Evolutionary conservation across 164 flowering plant genomes (phyloP), one percentile per base, ranked within the genome.

Genomic region (Pachysandra terminalis): DNA sequence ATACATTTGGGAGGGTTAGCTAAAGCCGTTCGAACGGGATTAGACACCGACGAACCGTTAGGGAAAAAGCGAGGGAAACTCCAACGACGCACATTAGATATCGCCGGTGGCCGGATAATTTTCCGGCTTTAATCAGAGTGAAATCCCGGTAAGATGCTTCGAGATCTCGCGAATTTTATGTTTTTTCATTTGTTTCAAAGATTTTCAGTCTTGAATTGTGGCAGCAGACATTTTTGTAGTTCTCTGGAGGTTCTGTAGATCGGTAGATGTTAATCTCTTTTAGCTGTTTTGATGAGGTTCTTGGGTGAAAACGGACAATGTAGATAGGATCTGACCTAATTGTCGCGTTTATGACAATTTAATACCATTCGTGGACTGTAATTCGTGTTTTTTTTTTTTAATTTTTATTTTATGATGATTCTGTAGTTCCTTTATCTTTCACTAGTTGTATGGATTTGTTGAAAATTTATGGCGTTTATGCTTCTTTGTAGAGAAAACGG

Each of bases 241-340:
- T 12, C 10, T 45, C 14, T 45, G 51, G 51, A 5, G 51, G 51
- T 45, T 45, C 17, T 45, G 51, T 10, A 45, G 16, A 45, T 45
- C 51, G 2, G 51, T 10, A 12, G 51, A 45, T 45, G 51, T 45
- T 15, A 5, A 5, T 45, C 51, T 45, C 51, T 45, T 45, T 45
- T 45, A 45, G 51, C 37, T 27, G 0, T 9, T 53, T 28, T 53
- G 9, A 12, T 53, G 68, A 27, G 3, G 59, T 14, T 53, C 41
- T 65, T 12, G 41, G 3, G 51, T 9, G 14, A 19, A 57, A 45
- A 8, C n/a, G 21, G 6, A 63, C 41, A 67, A 58, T 67, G 70
- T 67, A 26, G 63, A 48, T 67, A 17, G 51, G n/a, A 58, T 66
- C 24, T 57, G 26, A 57, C 14, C 32, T 57, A 2, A 1, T 28